These are phyloP conservation scores for Kandelia obovata DNA, from an alignment of 345 rosid species.

Conservation along the genomic window DNA sequence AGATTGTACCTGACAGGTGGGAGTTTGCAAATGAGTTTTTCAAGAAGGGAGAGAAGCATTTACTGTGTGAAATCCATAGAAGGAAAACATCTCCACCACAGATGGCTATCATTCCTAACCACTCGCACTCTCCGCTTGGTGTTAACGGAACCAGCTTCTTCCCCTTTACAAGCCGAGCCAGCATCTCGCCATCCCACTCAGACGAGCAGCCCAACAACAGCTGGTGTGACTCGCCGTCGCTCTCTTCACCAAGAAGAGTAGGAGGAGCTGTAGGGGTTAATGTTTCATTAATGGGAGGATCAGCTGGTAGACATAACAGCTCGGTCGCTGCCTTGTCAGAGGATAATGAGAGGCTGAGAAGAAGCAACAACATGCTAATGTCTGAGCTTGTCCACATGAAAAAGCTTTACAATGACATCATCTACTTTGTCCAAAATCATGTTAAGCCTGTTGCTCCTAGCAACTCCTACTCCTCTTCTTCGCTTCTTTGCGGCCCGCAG, in stretches of 20 bases:
- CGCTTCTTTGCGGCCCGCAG: conserved; percentile 34
- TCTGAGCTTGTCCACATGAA: conserved; percentile 87
- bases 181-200: conserved; percentile 51
- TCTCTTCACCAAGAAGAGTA: conserved; percentile 36
- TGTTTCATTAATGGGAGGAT: conserved; percentile 4
- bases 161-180: conserved; percentile 49
- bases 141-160: conserved; percentile 42
- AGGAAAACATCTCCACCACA: conserved; percentile 74
- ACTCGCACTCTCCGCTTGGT: conserved; percentile 42
- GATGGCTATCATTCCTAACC: conserved; percentile 45
- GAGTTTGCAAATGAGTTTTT: conserved; percentile 93
- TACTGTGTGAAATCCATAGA: conserved; percentile 91
- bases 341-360: conserved; percentile 77
- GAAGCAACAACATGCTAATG: conserved; percentile 69
- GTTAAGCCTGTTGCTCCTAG: conserved; percentile 78
- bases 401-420: conserved; percentile 86
- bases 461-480: conserved; percentile 47
- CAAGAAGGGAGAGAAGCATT: conserved; percentile 87
- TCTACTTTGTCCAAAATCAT: conserved; percentile 87
- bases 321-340: conserved; percentile 63
- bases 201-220: conserved; percentile 40
- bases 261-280: conserved; percentile 19
- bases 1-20: conserved; percentile 98
- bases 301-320: conserved; percentile 22
- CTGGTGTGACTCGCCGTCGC: conserved; percentile 69